A percentile compares a stretch with the other conserved stretches of the same genome.
Conservation (phyloP, 139 green algal species). For the Chara braunii region DNA sequence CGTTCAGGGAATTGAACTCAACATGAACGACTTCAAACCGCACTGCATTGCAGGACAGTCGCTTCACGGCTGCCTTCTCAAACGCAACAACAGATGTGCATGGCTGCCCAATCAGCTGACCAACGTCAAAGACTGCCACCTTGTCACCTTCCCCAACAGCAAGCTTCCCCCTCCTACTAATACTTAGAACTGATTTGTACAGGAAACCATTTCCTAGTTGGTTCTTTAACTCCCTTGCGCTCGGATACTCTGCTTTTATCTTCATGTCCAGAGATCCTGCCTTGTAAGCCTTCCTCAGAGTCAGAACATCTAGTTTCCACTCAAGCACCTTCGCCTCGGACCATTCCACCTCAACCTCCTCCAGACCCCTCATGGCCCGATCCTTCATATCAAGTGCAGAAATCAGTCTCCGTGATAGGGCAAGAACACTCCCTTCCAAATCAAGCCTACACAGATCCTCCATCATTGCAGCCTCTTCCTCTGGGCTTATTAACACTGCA, state of each 20-base stretch:
- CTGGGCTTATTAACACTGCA: too few species aligned
- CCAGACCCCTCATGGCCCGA: too few species aligned
- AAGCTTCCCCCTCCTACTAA: conserved; percentile 24
- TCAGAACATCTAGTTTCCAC: conserved; percentile 18
- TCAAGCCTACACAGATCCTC: too few species aligned
- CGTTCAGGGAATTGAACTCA: conserved; percentile 37
- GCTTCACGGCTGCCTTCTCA: conserved; percentile 25
- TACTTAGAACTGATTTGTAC: conserved; percentile 20
- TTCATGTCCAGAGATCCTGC: conserved; percentile 27
- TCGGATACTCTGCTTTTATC: conserved; percentile 28
- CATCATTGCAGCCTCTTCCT: too few species aligned
- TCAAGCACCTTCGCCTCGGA: too few species aligned
- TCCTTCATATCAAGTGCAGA: too few species aligned
- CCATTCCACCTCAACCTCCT: too few species aligned
- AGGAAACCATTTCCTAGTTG: conserved; percentile 1
- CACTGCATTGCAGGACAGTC: conserved; percentile 18
- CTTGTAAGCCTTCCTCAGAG: conserved; percentile 12
- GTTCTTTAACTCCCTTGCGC: neutral
- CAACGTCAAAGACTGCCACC: conserved; percentile 38
- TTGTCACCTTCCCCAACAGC: conserved; percentile 44
- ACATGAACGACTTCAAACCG: conserved; percentile 40
- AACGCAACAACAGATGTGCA: neutral
- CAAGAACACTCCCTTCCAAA: too few species aligned
- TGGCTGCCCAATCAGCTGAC: conserved; percentile 11
- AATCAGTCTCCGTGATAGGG: too few species aligned